These are phyloP conservation scores for Basidioascus undulatus DNA, from an alignment of 768 basidiomycete genomes.

Conservation along the genomic window DNA sequence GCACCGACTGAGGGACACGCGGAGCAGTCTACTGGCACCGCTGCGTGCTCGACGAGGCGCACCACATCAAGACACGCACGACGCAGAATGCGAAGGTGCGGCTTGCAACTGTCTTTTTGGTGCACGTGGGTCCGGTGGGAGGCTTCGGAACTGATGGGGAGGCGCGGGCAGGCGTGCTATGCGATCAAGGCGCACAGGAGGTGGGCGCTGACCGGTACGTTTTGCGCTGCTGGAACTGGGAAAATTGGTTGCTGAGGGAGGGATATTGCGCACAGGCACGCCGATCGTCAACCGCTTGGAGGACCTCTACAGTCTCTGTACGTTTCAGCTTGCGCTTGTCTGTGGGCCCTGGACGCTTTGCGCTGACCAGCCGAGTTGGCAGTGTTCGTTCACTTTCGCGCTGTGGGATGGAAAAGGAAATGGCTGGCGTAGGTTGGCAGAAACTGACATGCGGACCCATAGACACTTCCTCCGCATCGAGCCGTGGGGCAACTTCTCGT, in stretches of 20 bases:
- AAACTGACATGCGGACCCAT: too few relatives aligned
- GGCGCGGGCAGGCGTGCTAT: constrained; percentile 42
- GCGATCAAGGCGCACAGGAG: constrained; percentile 50
- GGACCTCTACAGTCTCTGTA: too few relatives aligned
- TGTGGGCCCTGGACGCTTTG: too few relatives aligned
- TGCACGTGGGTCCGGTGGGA: constrained; percentile 13
- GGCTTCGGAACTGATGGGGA: too few relatives aligned
- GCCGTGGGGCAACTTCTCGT: constrained; percentile 25
- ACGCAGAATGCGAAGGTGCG: constrained; percentile 58
- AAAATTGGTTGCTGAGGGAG: neutral
- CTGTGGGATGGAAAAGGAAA: too few relatives aligned
- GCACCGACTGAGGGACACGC: too few relatives aligned
- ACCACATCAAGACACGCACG: constrained; percentile 70
- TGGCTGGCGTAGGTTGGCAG: too few relatives aligned
- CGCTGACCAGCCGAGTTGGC: too few relatives aligned
- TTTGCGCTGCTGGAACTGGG: neutral
- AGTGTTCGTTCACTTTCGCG: too few relatives aligned
- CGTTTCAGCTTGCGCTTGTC: too few relatives aligned
- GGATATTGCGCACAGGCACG: constrained; percentile 33
- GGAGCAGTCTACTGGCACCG: too few relatives aligned
- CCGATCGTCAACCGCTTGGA: constrained; percentile 87
- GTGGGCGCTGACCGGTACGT: constrained; percentile 68
- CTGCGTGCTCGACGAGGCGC: constrained; percentile 89
- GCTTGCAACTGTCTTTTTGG: neutral
- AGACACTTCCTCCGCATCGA: constrained; percentile 21